Conservation (phyloP, 139 green algal species). For the Monoraphidium neglectum region DNA sequence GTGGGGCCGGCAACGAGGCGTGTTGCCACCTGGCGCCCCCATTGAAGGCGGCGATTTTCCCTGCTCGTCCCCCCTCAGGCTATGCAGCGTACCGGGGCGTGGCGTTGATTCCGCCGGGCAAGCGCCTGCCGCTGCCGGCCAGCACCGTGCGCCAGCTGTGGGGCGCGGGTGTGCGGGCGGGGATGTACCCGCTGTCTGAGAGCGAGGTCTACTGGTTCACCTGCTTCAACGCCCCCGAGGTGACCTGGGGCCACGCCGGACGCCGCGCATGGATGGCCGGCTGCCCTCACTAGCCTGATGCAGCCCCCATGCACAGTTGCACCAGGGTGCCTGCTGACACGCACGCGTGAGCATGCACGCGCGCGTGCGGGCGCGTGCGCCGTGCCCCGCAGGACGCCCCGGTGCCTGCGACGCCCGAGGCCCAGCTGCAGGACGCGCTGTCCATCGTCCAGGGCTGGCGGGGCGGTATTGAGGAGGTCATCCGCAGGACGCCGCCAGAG, state of each 20-base stretch:
- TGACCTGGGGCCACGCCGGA: too few species aligned
- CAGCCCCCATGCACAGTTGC: background rate
- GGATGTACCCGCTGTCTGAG: constrained; percentile 66
- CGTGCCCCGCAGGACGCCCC: background rate
- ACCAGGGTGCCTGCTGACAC: background rate
- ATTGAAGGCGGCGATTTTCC: background rate
- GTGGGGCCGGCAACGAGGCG: too few species aligned
- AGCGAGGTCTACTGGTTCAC: constrained; percentile 75
- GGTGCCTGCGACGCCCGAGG: constrained; percentile 5
- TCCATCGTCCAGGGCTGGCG: constrained; percentile 48
- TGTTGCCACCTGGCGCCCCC: too few species aligned
- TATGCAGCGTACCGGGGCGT: constrained; percentile 34
- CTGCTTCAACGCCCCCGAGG: constrained; percentile 42
- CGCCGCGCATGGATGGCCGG: too few species aligned
- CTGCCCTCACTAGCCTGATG: too few species aligned
- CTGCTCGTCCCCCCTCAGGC: background rate
- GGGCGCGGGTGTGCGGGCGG: constrained; percentile 42
- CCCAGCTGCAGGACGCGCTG: constrained; percentile 44
- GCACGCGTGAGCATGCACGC: background rate
- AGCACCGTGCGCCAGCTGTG: constrained; percentile 34
- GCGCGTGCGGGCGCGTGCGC: background rate
- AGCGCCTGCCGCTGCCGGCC: constrained; percentile 6
- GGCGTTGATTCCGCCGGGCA: constrained; percentile 22
- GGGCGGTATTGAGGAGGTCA: constrained; percentile 38
- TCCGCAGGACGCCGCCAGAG: constrained; percentile 44